phyloP scores from a whole-genome alignment of 1,284 basidiomycete genomes.

The Phaffia rhodozyma region DNA sequence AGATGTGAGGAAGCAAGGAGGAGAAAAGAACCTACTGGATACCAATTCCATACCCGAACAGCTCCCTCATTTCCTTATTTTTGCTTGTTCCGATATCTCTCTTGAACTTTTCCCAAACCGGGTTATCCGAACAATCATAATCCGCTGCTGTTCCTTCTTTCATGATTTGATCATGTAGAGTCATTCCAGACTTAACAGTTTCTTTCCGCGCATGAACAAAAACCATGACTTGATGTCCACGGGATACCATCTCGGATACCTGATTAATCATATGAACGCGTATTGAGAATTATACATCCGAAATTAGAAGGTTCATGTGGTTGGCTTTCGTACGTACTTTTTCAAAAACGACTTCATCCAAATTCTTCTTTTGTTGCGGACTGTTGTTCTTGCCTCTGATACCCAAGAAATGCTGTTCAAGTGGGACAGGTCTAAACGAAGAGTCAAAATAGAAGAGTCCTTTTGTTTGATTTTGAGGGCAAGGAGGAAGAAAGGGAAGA shows the following conservation, averaged over 20 bases:
- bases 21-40: conserved; percentile 48
- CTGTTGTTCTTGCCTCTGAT: conserved; percentile 84
- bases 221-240: conserved; percentile 98
- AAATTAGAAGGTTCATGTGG: not conserved
- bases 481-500: not conserved
- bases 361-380: conserved; percentile 60
- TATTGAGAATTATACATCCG: not conserved
- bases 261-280: conserved; percentile 10
- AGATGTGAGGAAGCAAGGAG: too few species aligned
- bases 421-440: conserved; percentile 89
- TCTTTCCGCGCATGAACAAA: conserved; percentile 98
- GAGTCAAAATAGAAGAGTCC: conserved; percentile 99
- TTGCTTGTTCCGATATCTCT: conserved; percentile 55
- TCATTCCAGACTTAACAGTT: conserved; percentile 84
- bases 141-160: conserved; percentile 61
- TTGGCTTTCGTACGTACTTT: conserved; percentile 41
- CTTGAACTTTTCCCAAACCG: conserved; percentile 62
- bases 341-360: conserved; percentile 81
- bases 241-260: conserved; percentile 64
- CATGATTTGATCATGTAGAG: conserved; percentile 68
- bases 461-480: not conserved
- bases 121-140: conserved; percentile 69
- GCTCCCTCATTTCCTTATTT: conserved; percentile 94
- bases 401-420: conserved; percentile 96
- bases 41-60: conserved; percentile 86